Evolutionary conservation across 139 green algal species (phyloP), one percentile per base, ranked within the genome.

Genomic region (Diplosphaera chodatii): DNA sequence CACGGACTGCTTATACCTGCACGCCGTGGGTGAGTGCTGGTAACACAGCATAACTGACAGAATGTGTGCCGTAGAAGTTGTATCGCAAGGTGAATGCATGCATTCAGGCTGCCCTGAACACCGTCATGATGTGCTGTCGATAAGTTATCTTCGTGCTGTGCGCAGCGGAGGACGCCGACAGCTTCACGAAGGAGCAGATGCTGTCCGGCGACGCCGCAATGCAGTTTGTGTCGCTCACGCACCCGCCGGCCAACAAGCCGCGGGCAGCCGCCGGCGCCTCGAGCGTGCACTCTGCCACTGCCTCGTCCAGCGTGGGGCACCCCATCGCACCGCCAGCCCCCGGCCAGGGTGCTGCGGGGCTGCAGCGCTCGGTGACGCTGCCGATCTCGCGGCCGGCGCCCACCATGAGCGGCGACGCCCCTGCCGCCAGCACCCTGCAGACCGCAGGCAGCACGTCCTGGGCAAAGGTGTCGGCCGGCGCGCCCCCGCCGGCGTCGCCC

Each of bases 1-100:
- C 72, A 73, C 83, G 4, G 92, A 97, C 67, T 97, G 92, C 82
- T 74, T 96, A 29, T 97, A 97, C 76, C 87, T 97, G 23, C 92
- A 97, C 75, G 89, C 94, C 21, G 68, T 93, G 22, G 90, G 88
- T 82, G 76, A 72, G 78, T 18, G 31, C 32, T 10, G 25, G 40
- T 62, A 37, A 34, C 13, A 48, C 5, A 20, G 8, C 37, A 48
- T 6, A 10, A 48, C 25, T 66, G 10, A 72, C 16, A 41, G 41
- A 10, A 8, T 63, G n/a, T 64, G 18, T 15, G 20, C 13, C 55
- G 48, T 67, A 3, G 5, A 10, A 40, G 31, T 55, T n/a, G n/a
- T n/a, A n/a, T n/a, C n/a, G n/a, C n/a, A n/a, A n/a, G n/a, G n/a
- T n/a, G n/a, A n/a, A n/a, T n/a, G n/a, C n/a, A n/a, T n/a, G n/a